Conservation (phyloP, 2,329 filamentous ascomycete genomes). For the Neonectria hederae region DNA sequence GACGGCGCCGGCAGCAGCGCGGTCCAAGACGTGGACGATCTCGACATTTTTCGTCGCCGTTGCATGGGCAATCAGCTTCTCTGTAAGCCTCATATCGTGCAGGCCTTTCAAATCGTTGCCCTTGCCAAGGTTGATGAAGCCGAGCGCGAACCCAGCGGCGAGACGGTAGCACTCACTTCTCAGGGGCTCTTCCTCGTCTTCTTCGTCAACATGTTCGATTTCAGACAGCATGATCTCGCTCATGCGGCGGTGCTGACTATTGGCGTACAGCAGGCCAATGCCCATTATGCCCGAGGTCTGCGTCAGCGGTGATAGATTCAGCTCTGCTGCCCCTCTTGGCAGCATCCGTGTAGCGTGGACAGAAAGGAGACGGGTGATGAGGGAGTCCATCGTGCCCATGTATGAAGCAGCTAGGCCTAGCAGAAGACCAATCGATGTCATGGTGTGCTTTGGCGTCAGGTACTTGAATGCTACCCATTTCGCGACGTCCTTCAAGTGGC, state of each 20-base stretch:
- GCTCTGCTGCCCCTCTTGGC: conserved; percentile 88
- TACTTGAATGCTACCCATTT: conserved; percentile 99
- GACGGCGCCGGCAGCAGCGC: conserved; percentile 91
- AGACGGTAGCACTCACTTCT: conserved; percentile 96
- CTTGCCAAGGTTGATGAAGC: conserved; percentile 93
- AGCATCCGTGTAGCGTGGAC: conserved; percentile 97
- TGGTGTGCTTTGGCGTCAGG: conserved; percentile 97
- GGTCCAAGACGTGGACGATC: conserved; percentile 90
- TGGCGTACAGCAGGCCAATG: conserved; percentile 91
- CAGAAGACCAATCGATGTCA: conserved; percentile 97
- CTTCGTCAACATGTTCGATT: conserved; percentile 83
- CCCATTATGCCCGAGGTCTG: conserved; percentile 98
- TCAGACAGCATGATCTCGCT: conserved; percentile 99
- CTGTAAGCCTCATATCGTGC: conserved; percentile 92
- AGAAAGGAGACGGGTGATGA: conserved; percentile 91
- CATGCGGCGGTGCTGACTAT: conserved; percentile 97
- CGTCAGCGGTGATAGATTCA: conserved; percentile 91
- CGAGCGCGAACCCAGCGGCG: conserved; percentile 91
- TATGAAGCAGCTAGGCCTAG: conserved; percentile 93
- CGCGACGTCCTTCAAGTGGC: conserved; percentile 90
- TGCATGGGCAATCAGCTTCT: conserved; percentile 85
- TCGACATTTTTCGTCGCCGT: conserved; percentile 91
- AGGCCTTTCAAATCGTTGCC: conserved; percentile 88
- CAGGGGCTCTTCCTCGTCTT: conserved; percentile 85
- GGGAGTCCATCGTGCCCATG: conserved; percentile 94